Percentiles rank a stretch among this genome's conserved stretches.
Evolutionary conservation across 2,329 filamentous ascomycete genomes (phyloP).

Genomic region (Penicillium sclerotigenum): DNA sequence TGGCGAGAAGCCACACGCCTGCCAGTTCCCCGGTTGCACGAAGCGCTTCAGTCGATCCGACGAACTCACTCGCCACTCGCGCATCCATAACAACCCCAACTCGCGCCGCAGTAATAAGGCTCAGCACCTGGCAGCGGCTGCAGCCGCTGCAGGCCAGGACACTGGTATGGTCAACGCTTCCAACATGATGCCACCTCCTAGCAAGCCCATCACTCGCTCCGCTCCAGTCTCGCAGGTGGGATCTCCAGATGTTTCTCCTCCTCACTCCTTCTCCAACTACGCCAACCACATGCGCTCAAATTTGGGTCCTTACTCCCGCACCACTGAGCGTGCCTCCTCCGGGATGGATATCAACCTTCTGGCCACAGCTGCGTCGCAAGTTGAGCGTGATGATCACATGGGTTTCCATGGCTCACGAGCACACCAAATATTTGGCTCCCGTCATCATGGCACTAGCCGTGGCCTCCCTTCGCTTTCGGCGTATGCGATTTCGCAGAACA

Average conservation of each 20-base stretch:
- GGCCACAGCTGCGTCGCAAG: slow-evolving; percentile 65
- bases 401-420: slow-evolving; percentile 40
- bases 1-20: slow-evolving; percentile 95
- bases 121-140: slow-evolving; percentile 58
- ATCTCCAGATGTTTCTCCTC: slow-evolving; percentile 95
- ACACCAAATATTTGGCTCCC: slow-evolving; percentile 48
- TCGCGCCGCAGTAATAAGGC: slow-evolving; percentile 89
- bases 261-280: slow-evolving; percentile 73
- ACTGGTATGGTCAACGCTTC: slow-evolving; percentile 43
- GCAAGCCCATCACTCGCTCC: slow-evolving; percentile 78
- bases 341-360: slow-evolving; percentile 64
- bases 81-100: slow-evolving; percentile 99
- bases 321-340: slow-evolving; percentile 48
- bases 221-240: slow-evolving; percentile 80
- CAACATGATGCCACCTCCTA: slow-evolving; percentile 76
- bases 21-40: slow-evolving; percentile 90
- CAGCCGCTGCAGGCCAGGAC: slow-evolving; percentile 54
- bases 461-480: slow-evolving; percentile 73
- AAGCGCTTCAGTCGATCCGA: slow-evolving; percentile 97
- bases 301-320: slow-evolving; percentile 54
- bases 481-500: slow-evolving; percentile 73
- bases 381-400: slow-evolving; percentile 59
- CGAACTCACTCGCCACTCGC: slow-evolving; percentile 91
- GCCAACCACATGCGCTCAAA: slow-evolving; percentile 57
- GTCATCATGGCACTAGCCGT: slow-evolving; percentile 45